phyloP scores from a whole-genome alignment of 2,329 filamentous ascomycete species.

The Claviceps spartinae region DNA sequence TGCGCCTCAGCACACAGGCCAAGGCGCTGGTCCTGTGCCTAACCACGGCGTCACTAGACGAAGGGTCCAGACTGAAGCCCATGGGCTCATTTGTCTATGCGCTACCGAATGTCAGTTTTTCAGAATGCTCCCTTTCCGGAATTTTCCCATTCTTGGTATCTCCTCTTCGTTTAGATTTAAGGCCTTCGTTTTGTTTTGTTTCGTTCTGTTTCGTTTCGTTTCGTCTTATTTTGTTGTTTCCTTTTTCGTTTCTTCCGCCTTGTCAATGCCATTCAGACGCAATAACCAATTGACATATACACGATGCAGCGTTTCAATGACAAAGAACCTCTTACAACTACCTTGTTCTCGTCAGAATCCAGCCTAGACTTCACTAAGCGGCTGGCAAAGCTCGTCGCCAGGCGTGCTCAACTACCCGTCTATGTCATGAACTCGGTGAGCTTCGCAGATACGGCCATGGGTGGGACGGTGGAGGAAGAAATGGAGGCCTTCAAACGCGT shows the following conservation, averaged over 20 bases:
- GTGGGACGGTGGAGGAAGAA: constrained; percentile 80
- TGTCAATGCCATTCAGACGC: neutral
- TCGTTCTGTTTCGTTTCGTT: neutral
- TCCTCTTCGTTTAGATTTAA: neutral
- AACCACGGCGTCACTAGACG: constrained; percentile 42
- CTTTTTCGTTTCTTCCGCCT: neutral
- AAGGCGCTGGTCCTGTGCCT: constrained; percentile 48
- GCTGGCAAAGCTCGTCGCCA: constrained; percentile 70
- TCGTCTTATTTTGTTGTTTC: neutral
- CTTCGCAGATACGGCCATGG: constrained; percentile 58
- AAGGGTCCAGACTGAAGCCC: constrained; percentile 33
- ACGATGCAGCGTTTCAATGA: constrained; percentile 34
- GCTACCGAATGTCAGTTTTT: constrained; percentile 59
- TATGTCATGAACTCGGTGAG: constrained; percentile 86
- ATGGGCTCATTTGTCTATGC: constrained; percentile 91
- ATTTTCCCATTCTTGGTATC: neutral
- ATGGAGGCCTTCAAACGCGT: constrained; percentile 75
- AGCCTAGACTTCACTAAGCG: constrained; percentile 80
- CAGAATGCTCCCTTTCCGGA: constrained; percentile 27
- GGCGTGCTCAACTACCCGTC: constrained; percentile 57
- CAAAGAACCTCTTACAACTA: constrained; percentile 57
- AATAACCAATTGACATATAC: neutral
- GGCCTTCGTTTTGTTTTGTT: neutral
- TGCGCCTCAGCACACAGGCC: constrained; percentile 43
- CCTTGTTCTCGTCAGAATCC: constrained; percentile 60